These are phyloP conservation scores for Torulaspora quercuum DNA, from an alignment of 805 yeast genomes.

Conservation along the genomic window DNA sequence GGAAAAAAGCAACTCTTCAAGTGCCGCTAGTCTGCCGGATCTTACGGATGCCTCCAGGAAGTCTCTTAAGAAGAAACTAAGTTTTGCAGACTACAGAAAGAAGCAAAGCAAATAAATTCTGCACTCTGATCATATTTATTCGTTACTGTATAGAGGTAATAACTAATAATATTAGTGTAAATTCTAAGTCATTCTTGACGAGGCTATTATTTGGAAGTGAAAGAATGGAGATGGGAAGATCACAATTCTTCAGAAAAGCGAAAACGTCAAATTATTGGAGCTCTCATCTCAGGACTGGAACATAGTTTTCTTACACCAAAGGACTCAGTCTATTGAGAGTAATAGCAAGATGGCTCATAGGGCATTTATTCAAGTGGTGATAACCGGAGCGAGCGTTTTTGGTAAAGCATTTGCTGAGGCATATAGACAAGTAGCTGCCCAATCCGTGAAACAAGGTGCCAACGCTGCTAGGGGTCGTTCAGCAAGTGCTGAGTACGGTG, in stretches of 20 bases:
- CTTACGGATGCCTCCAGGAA: conserved; percentile 8
- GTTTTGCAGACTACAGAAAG: conserved; percentile 39
- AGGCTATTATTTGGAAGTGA: too few relatives aligned
- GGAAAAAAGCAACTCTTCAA: conserved; percentile 8
- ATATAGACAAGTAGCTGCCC: conserved; percentile 92
- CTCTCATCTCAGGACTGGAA: too few relatives aligned
- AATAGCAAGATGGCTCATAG: conserved; percentile 97
- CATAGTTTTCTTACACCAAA: too few relatives aligned
- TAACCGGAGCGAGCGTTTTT: conserved; percentile 93
- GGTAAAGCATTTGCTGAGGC: conserved; percentile 97
- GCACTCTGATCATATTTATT: background rate
- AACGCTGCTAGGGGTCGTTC: conserved; percentile 44
- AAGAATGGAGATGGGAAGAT: too few relatives aligned
- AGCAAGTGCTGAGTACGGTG: conserved; percentile 51
- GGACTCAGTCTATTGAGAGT: too few relatives aligned
- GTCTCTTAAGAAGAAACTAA: conserved; percentile 32
- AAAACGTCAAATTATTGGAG: too few relatives aligned
- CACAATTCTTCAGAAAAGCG: too few relatives aligned
- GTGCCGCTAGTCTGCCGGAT: conserved; percentile 8
- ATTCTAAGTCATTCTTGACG: too few relatives aligned
- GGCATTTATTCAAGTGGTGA: conserved; percentile 78
- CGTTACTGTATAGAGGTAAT: too few relatives aligned
- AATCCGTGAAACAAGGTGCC: conserved; percentile 71
- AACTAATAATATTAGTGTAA: too few relatives aligned
- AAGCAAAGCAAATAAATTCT: conserved; percentile 22